Evolutionary conservation across 495 filamentous ascomycete species (phyloP), one percentile per base, ranked within the genome.

Genomic region (Hyphodiscus hymeniophilus): DNA sequence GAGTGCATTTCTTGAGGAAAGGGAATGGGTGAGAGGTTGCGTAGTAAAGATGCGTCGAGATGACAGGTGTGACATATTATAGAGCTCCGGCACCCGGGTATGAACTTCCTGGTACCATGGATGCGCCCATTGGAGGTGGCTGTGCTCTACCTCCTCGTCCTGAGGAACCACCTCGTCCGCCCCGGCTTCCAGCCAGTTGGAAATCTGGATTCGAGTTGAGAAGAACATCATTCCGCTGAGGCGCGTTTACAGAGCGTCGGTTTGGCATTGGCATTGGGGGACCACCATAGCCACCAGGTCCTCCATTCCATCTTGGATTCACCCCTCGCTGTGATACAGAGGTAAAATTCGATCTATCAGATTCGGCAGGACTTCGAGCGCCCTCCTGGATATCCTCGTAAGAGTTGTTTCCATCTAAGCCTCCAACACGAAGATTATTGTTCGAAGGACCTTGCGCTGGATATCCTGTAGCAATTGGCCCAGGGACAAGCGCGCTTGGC

Each of bases 301-400:
- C 59, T 32, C 64, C 63, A 66, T 85, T 63, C 89, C 89, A 95
- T 26, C 80, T 79, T 3, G 89, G 89, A 61, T 95, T 95, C 16
- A 92, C 65, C n/a, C 83, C 81, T 21, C 89, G 75, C 66, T 94
- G 85, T 0, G 81, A 87, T 33, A 95, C 80, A 20, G 82, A 87
- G 11, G 89, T 94, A 68, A 91, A 94, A 48, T 82, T 81, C 47
- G 81, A 86, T 24, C 76, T 70, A 50, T 90, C 86, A 49, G 81
- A 87, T 54, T 82, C 77, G 38, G 87, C 78, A 44, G 87, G 87
- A 61, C 79, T 86, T 56, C 85, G 73, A 28, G 82, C 69, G 38
- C 81, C 84, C 50, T 79, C 73, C 23, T 73, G 75, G 24, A 84
- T 58, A 42, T 84, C 79, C 48, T 89, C 84, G 41, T 69, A 75